Evolutionary conservation across 768 basidiomycete genomes (phyloP).

Genomic region (Russula earlei): DNA sequence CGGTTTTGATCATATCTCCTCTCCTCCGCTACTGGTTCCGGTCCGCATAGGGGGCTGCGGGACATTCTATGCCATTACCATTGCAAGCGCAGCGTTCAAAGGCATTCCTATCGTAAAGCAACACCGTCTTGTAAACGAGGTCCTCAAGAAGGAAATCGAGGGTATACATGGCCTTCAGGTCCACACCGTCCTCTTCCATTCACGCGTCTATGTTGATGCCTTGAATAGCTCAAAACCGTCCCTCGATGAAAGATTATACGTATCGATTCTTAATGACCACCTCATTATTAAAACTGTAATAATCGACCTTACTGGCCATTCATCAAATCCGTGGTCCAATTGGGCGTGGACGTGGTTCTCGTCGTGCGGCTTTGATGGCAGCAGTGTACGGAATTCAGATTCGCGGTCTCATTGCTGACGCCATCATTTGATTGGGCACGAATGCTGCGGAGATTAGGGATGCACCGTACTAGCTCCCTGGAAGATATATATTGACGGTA

Average conservation of each 20-base stretch:
- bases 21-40: too few species aligned
- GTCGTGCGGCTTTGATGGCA: background rate
- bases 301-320: background rate
- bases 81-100: slow-evolving; percentile 78
- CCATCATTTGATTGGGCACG: background rate
- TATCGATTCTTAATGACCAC: background rate
- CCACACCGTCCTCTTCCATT: background rate
- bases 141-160: slow-evolving; percentile 80
- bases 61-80: slow-evolving; percentile 89
- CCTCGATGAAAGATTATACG: slow-evolving; percentile 2
- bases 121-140: slow-evolving; percentile 80
- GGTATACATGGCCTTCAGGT: slow-evolving; percentile 94
- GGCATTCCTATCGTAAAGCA: slow-evolving; percentile 86
- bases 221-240: slow-evolving; percentile 14
- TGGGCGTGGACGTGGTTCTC: too few species aligned
- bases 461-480: background rate
- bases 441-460: background rate
- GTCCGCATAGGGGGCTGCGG: slow-evolving; percentile 79
- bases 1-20: background rate
- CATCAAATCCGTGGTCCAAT: too few species aligned
- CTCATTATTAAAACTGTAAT: background rate
- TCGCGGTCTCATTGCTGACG: background rate
- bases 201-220: background rate
- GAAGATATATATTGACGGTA: background rate
- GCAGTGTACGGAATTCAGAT: background rate